Conservation (phyloP, 2,329 filamentous ascomycete species). For the Fusarium concolor region DNA sequence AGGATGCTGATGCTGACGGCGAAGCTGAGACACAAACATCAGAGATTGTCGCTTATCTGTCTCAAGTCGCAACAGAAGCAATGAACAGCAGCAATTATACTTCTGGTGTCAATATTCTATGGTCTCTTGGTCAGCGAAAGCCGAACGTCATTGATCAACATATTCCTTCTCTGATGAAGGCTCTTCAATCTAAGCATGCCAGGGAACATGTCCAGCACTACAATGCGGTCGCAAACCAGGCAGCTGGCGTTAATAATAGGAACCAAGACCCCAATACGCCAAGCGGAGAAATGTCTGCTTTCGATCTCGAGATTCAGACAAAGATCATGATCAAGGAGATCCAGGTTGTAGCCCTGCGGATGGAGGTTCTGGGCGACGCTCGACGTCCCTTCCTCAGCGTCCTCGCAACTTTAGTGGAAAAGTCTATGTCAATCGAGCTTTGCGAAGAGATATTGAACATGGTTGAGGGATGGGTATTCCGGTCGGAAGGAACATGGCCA, state of each 20-base stretch:
- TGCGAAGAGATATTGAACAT: slow-evolving; percentile 94
- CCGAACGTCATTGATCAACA: slow-evolving; percentile 91
- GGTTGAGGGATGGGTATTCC: slow-evolving; percentile 96
- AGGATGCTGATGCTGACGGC: slow-evolving; percentile 84
- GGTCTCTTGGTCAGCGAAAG: slow-evolving; percentile 88
- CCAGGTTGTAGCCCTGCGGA: slow-evolving; percentile 89
- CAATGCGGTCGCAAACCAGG: slow-evolving; percentile 65
- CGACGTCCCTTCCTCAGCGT: slow-evolving; percentile 94
- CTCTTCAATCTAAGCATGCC: slow-evolving; percentile 89
- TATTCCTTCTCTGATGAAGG: slow-evolving; percentile 89
- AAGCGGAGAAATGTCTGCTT: slow-evolving; percentile 70
- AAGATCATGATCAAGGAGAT: slow-evolving; percentile 95
- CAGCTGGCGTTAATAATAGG: slow-evolving; percentile 56
- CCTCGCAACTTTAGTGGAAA: slow-evolving; percentile 92
- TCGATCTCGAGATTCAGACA: slow-evolving; percentile 89
- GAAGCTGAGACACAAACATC: slow-evolving; percentile 84
- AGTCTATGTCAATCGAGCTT: slow-evolving; percentile 86
- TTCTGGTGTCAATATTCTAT: slow-evolving; percentile 91
- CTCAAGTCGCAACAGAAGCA: slow-evolving; percentile 86
- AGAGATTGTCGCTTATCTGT: slow-evolving; percentile 87
- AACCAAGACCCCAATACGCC: slow-evolving; percentile 67
- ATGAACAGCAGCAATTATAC: slow-evolving; percentile 84
- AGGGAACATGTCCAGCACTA: slow-evolving; percentile 91
- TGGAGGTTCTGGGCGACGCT: slow-evolving; percentile 92
- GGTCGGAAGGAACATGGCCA: slow-evolving; percentile 93